Evolutionary conservation across 345 rosid genomes (phyloP).

Genomic region (Arabis hirsuta): DNA sequence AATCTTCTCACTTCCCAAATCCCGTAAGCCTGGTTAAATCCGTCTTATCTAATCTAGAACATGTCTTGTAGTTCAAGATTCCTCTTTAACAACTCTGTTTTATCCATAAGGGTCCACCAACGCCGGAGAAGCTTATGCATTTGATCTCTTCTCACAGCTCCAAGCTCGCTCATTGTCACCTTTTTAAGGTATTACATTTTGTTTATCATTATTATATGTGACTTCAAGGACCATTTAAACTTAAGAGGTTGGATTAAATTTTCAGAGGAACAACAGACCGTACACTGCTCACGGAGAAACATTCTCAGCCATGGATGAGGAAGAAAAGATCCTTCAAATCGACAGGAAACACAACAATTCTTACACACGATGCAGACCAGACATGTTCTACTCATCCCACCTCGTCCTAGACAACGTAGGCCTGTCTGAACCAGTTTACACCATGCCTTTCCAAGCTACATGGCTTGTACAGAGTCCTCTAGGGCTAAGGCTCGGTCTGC

Average conservation of each 20-base stretch:
- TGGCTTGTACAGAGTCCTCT: slow-evolving; percentile 88
- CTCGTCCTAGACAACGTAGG: slow-evolving; percentile 43
- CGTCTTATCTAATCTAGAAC: background rate
- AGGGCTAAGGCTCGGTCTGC: slow-evolving; percentile 77
- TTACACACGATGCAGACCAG: slow-evolving; percentile 48
- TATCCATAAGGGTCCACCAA: slow-evolving; percentile 70
- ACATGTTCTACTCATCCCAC: slow-evolving; percentile 54
- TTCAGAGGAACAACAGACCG: slow-evolving; percentile 56
- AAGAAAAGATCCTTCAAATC: slow-evolving; percentile 76
- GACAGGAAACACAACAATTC: slow-evolving; percentile 58
- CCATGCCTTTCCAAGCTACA: slow-evolving; percentile 39
- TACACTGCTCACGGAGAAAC: slow-evolving; percentile 48
- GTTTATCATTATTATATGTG: background rate
- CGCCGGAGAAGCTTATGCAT: slow-evolving; percentile 79
- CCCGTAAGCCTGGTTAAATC: slow-evolving; percentile 50
- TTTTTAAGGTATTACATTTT: slow-evolving; percentile 56
- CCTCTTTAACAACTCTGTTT: slow-evolving; percentile 16
- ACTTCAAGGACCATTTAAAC: background rate
- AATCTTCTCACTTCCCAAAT: slow-evolving; percentile 66
- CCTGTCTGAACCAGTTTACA: slow-evolving; percentile 51
- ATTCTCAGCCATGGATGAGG: slow-evolving; percentile 50
- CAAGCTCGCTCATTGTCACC: slow-evolving; percentile 57
- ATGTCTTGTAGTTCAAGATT: too few species aligned
- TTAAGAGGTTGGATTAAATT: slow-evolving; percentile 5
- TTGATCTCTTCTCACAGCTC: slow-evolving; percentile 52